Conservation (phyloP, 768 basidiomycete genomes). For the Boletus subcaerulescens region DNA sequence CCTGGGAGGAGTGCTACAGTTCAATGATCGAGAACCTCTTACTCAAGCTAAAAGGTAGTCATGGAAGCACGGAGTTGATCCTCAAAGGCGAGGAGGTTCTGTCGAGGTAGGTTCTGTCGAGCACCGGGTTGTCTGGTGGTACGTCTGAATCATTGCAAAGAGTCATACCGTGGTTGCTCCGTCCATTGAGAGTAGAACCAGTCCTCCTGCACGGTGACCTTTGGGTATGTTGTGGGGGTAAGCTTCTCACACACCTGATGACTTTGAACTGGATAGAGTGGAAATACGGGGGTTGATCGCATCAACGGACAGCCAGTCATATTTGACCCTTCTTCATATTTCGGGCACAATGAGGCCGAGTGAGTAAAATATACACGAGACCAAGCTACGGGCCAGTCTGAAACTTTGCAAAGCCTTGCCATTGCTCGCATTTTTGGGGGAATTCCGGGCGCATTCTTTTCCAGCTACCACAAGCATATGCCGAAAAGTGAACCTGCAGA, state of each 20-base stretch:
- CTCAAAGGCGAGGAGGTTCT: constrained; percentile 50
- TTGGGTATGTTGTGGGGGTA: constrained; percentile 52
- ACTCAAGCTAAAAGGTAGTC: constrained; percentile 40
- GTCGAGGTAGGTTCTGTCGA: constrained; percentile 36
- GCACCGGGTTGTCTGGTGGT: neutral
- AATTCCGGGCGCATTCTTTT: constrained; percentile 60
- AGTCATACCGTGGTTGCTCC: constrained; percentile 70
- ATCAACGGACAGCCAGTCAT: constrained; percentile 58
- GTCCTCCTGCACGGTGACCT: constrained; percentile 78
- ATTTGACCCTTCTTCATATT: constrained; percentile 77
- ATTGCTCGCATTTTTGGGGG: constrained; percentile 83
- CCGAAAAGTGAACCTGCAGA: constrained; percentile 64
- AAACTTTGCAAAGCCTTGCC: constrained; percentile 48
- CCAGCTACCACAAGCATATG: constrained; percentile 57
- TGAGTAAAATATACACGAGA: constrained; percentile 35
- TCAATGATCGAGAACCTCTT: constrained; percentile 60
- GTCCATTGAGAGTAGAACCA: constrained; percentile 54
- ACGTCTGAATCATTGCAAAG: constrained; percentile 35
- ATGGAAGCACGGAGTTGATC: constrained; percentile 44
- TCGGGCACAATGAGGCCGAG: constrained; percentile 83
- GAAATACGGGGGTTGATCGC: constrained; percentile 64
- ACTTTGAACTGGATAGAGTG: constrained; percentile 46
- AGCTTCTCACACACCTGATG: neutral
- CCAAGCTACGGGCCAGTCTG: neutral
- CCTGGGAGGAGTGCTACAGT: constrained; percentile 68